Base-by-base conservation (phyloP, 306 rosid species). In the Vicia villosa region DNA sequence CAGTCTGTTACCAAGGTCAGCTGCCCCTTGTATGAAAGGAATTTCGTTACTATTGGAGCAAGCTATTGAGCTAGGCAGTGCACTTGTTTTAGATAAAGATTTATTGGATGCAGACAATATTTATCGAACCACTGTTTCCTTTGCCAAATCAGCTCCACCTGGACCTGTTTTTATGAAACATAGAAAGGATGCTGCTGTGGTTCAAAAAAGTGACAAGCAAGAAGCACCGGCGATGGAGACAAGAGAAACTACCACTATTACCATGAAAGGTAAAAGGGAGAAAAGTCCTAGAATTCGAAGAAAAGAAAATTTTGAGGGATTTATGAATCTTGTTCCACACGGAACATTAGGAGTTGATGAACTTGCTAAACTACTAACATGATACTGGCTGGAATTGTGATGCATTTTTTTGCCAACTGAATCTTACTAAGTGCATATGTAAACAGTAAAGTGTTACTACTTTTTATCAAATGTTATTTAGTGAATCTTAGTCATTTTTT, bases 261-360 rank as follows among this genome's bases (percentile, higher is more conserved):
- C 74, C 51, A 28, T 10, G 10, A 78, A 85, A 72, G 77, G 32
- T 60, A 87, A 90, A 73, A 87, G 66, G 10, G 85, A 63, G 37
- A 94, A 77, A 74, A 87, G 68, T 72, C 50, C 81, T 36, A 86
- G 85, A 68, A 68, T 61, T 64, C 68, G 54, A 40, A 84, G 76
- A 68, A 77, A 32, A 68, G 72, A 47, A 46, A 87, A 77, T 62
- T 87, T 84, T 79, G 89, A 68, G 13, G 72, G 47, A 67, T 70
- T 74, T 68, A 69, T 79, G 73, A 79, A 76, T 69, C 83, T 81
- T 66, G 87, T 83, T 66, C 96, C 95, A 20, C 95, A 77, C 60
- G 97, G 99, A 78, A 88, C 90, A 85, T 52, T 86, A 70, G 79
- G 89, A 86, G 84, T 88, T 50, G 92, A 90, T 83, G 98, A 88